Evolutionary conservation across 2,329 filamentous ascomycete species (phyloP), one percentile per base, ranked within the genome.

Genomic region (Sphaceloma murrayae): DNA sequence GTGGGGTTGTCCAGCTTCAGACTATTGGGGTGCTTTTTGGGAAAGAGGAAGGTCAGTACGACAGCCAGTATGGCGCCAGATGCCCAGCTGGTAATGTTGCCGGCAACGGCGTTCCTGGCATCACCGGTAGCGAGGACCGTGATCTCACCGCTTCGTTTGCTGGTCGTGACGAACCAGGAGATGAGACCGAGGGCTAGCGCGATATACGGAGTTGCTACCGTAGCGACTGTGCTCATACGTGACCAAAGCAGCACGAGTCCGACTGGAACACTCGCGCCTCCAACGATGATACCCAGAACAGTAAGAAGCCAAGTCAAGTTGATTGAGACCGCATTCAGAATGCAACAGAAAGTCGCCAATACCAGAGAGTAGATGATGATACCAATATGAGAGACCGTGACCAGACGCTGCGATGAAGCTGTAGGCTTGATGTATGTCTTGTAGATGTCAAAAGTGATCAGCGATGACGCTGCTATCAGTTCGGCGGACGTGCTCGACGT

Each of bases 371-470:
- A 62, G 1, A 57, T 54, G 32, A 59, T 56, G 13, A 62, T 59
- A 53, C 58, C 59, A 17, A 57, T 46, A 43, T 62, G 59, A 7
- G 58, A 60, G 19, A 61, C 53, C 33, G 56, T 58, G 14, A 63
- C 56, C 3, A 62, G 51, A 40, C 60, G 55, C 29, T 56, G 47
- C 2, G 56, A 56, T 2, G 51, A 54, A 5, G 60, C 58, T 2
- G 55, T 54, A 0, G 62, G 62, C 27, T 61, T 56, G 39, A 66
- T 54, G 47, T 67, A 67, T 1, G 59, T 60, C 49, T 66, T 65
- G 57, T 66, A 67, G n/a, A 67, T 58, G 44, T 67, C 64, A 47
- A 64, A 67, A 0, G 64, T 66, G 2, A 64, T 51, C 1, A 67
- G 53, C 5, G 61, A 61, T 2, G 60, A 62, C 2, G 63, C 61